phyloP scores from a whole-genome alignment of 371 early-diverging fungal species.

The Lichtheimia ornata region DNA sequence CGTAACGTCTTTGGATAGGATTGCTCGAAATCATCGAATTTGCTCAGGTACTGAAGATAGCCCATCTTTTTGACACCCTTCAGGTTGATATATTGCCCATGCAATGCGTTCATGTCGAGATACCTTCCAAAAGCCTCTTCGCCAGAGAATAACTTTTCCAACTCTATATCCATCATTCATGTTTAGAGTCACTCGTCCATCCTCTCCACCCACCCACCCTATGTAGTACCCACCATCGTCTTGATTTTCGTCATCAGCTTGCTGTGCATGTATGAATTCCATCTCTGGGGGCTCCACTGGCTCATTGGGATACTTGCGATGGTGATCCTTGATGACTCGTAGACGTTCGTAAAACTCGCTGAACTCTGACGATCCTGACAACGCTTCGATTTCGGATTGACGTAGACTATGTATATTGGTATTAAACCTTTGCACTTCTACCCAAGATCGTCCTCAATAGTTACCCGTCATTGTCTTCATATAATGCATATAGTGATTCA shows the following conservation, averaged over 20 bases:
- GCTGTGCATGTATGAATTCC: conserved; percentile 60
- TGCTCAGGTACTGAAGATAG: conserved; percentile 80
- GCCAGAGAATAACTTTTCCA: conserved; percentile 89
- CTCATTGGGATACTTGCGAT: conserved; percentile 83
- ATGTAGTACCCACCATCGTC: conserved; percentile 44
- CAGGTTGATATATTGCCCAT: conserved; percentile 82
- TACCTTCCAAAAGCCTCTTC: conserved; percentile 89
- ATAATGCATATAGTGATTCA: conserved; percentile 60
- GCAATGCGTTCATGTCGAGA: conserved; percentile 82
- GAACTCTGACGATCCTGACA: conserved; percentile 79
- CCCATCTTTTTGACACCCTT: conserved; percentile 71
- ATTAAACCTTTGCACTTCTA: conserved; percentile 1
- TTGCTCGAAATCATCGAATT: conserved; percentile 66
- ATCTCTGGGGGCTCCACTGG: conserved; percentile 79
- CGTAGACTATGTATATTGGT: conserved; percentile 47
- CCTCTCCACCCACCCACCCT: not conserved
- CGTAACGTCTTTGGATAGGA: conserved; percentile 68
- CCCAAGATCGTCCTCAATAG: not conserved
- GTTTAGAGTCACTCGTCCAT: not conserved
- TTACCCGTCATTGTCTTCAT: conserved; percentile 80
- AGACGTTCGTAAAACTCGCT: conserved; percentile 87
- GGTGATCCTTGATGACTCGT: conserved; percentile 80
- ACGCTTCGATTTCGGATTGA: conserved; percentile 70
- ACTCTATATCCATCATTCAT: conserved; percentile 32
- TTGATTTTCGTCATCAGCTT: conserved; percentile 57